These are phyloP conservation scores for Adansonia madagascariensis DNA, from an alignment of 441 rosid species.

Conservation along the genomic window DNA sequence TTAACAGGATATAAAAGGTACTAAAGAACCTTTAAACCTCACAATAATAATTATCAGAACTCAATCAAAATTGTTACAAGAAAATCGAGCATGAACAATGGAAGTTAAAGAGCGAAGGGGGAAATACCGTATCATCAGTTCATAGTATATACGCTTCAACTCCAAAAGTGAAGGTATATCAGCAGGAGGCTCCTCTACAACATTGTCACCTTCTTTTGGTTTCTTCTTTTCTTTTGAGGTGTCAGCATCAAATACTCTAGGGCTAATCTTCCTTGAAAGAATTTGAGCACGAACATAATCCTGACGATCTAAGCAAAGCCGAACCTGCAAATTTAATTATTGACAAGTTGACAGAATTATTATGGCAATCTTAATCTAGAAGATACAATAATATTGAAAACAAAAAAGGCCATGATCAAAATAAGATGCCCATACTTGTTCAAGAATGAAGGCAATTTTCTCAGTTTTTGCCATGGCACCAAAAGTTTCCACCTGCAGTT, in stretches of 20 bases:
- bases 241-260: conserved; percentile 82
- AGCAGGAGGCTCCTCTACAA: conserved; percentile 93
- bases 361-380: background rate
- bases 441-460: conserved; percentile 97
- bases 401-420: conserved; percentile 7
- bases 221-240: conserved; percentile 86
- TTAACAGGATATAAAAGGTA: background rate
- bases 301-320: conserved; percentile 89
- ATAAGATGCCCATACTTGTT: conserved; percentile 61
- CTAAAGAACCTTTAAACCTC: background rate
- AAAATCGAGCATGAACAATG: background rate
- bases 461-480: conserved; percentile 99
- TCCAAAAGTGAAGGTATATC: conserved; percentile 89
- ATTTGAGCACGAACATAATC: conserved; percentile 97
- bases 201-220: conserved; percentile 87
- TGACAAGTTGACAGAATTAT: conserved; percentile 29
- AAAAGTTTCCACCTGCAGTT: conserved; percentile 89
- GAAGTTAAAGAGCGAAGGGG: background rate
- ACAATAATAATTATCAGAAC: background rate
- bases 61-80: background rate
- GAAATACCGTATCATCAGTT: conserved; percentile 82
- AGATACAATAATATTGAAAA: background rate
- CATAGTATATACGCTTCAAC: conserved; percentile 83
- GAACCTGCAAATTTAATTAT: conserved; percentile 59
- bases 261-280: conserved; percentile 90